phyloP scores from a whole-genome alignment of 441 rosid genomes.

The Croton laevigatus region DNA sequence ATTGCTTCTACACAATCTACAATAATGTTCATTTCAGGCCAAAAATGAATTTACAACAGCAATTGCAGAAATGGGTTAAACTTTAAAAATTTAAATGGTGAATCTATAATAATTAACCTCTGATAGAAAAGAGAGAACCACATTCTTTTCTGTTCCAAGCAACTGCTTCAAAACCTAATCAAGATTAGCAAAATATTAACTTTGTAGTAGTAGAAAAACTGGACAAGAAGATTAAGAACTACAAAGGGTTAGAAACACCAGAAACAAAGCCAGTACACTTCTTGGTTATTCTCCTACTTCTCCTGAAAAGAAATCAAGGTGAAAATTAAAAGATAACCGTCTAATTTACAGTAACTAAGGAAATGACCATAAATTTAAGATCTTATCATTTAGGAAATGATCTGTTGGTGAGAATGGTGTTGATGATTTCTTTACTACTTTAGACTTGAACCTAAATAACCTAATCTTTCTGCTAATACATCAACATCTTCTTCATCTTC shows the following conservation, averaged over 20 bases:
- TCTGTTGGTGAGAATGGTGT: neutral
- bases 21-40: slow-evolving; percentile 25
- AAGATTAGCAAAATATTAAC: slow-evolving; percentile 21
- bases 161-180: slow-evolving; percentile 35
- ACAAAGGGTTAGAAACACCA: slow-evolving; percentile 32
- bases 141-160: slow-evolving; percentile 19
- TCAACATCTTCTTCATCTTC: slow-evolving; percentile 48
- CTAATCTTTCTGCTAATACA: slow-evolving; percentile 47
- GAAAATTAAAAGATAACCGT: neutral
- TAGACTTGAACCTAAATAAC: slow-evolving; percentile 45
- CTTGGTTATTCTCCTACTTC: slow-evolving; percentile 18
- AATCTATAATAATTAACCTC: slow-evolving; percentile 1
- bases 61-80: neutral
- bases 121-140: slow-evolving; percentile 21
- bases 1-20: slow-evolving; percentile 41
- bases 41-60: slow-evolving; percentile 8
- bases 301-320: slow-evolving; percentile 38
- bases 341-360: neutral
- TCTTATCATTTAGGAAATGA: neutral
- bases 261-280: slow-evolving; percentile 22
- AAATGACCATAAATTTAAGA: neutral
- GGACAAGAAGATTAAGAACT: slow-evolving; percentile 1
- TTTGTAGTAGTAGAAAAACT: neutral
- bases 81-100: neutral
- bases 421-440: slow-evolving; percentile 10